Evolutionary conservation across 1,139 yeast genomes (phyloP).

Genomic region (Debaryomyces sp.): DNA sequence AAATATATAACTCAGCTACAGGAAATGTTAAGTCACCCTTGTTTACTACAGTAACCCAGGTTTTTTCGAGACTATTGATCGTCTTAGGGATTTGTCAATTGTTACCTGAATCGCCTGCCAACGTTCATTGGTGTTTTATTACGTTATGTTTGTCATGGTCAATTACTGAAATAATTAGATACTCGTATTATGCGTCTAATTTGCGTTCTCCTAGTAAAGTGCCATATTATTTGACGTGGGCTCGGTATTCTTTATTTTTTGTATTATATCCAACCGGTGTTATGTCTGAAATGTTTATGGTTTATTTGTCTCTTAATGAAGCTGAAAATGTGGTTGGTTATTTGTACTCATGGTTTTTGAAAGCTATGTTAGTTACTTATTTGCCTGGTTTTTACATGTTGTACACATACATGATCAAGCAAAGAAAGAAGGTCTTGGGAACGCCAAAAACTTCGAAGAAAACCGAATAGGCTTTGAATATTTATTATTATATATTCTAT

Average conservation of each 20-base stretch:
- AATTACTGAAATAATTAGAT: constrained; percentile 84
- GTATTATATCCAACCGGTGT: constrained; percentile 92
- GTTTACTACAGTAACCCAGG: constrained; percentile 83
- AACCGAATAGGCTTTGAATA: constrained; percentile 14
- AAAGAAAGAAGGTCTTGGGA: constrained; percentile 70
- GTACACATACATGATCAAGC: constrained; percentile 86
- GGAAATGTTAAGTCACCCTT: constrained; percentile 88
- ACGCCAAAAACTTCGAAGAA: constrained; percentile 26
- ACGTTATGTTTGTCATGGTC: constrained; percentile 87
- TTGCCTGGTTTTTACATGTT: constrained; percentile 86
- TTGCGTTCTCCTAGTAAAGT: constrained; percentile 57
- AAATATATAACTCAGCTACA: constrained; percentile 72
- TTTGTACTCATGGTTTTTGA: constrained; percentile 57
- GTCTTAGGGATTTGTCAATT: constrained; percentile 81
- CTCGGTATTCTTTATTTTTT: constrained; percentile 82
- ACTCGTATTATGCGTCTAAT: constrained; percentile 79
- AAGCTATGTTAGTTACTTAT: constrained; percentile 63
- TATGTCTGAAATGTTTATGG: constrained; percentile 73
- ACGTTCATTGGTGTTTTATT: constrained; percentile 59
- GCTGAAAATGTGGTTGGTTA: constrained; percentile 58
- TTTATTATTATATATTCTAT: constrained; percentile 3
- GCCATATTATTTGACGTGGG: constrained; percentile 63
- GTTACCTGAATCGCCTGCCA: constrained; percentile 71
- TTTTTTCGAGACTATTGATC: constrained; percentile 77
- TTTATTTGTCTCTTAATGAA: constrained; percentile 65